Evolutionary conservation across 2,329 filamentous ascomycete genomes (phyloP), one percentile per base, ranked within the genome.

Genomic region (Thielaviopsis cerberus): DNA sequence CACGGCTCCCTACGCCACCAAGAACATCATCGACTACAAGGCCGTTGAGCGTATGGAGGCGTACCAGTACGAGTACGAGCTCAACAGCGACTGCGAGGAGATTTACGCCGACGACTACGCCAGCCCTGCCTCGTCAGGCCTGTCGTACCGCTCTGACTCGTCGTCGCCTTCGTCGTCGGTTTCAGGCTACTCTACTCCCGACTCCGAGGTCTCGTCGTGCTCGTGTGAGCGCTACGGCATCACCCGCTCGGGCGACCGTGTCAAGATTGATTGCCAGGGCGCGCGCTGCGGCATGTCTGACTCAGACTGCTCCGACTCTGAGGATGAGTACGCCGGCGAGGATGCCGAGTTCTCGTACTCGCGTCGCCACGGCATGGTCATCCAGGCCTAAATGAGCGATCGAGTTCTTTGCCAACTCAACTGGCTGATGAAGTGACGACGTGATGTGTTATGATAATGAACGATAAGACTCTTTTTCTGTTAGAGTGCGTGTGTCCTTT

Each of bases 161-260:
- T 86, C 82, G 61, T 83, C 80, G 62, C 82, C 85, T 66, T 85
- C 74, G 72, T 90, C 82, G 41, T 84, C 81, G 61, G 76, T 85
- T 64, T 83, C 85, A 58, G 85, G 83, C 65, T 90, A 88, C 71
- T 88, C 87, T 76, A 86, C 83, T 62, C 85, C 85, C 62, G 78
- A 77, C 71, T 88, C 85, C 56, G 86, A 85, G 67, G 82, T 81
- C 73, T 83, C 79, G 67, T 79, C 78, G 69, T 97, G 92, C 81
- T 89, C 85, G 63, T 97, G 91, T 74, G 88, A 96, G 72, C 87
- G 90, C 74, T 96, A 92, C 76, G 91, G 90, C 66, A 94, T 97
- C 76, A 96, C 90, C 63, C 86, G 89, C 73, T 83, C 85, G 71
- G 89, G 90, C 68, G 86, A 94, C 71, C 84, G 90, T 67, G 86